Base-by-base conservation (phyloP, 371 early-diverging fungal genomes). In the Quaeritorhiza haematococci region DNA sequence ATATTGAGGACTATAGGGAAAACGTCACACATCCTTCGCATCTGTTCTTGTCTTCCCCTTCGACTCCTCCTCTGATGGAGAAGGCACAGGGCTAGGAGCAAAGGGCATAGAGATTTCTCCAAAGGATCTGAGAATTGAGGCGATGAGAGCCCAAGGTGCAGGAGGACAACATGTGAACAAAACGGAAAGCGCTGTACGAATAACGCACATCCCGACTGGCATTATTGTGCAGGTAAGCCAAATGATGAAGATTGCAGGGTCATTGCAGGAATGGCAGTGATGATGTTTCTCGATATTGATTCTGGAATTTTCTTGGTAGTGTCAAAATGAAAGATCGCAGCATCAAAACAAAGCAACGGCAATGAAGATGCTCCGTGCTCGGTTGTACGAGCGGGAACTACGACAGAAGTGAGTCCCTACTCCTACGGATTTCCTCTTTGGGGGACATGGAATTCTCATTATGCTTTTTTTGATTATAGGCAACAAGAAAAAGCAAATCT, bases 171-270 rank as follows among this genome's bases (percentile, higher is more conserved):
- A 94, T 64, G 96, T 96, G 27, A 96, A 96, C 58, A 94, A 90
- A 4, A 96, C 97, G 0, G 96, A 96, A 56, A 88, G 89, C 62
- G 97, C 97, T 0, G 94, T 96, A 19, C 80, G 96, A 21, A 82
- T 96, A 19, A 92, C 92, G 3, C 96, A 96, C 75, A 59, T 94
- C 24, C 92, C 96, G 6, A 90, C 93, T 2, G 96, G 96, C 0
- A 76, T 91, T 29, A 83, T 81, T 4, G 91, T 94, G 1, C 84
- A 87, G 27, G 90, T 89, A 26, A 48, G 49, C 28, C n/a, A 27
- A n/a, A 3, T 26, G 3, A 38, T 38, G 13, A 23, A 48, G 15
- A n/a, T 2, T 26, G 23, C 13, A n/a, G 26, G 26, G 7, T 27
- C 3, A 47, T 47, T 38, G 10, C 10, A 38, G 13, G n/a, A 38